phyloP scores from a whole-genome alignment of 2,329 filamentous ascomycete genomes.

The Kalaharituber pfeilii region DNA sequence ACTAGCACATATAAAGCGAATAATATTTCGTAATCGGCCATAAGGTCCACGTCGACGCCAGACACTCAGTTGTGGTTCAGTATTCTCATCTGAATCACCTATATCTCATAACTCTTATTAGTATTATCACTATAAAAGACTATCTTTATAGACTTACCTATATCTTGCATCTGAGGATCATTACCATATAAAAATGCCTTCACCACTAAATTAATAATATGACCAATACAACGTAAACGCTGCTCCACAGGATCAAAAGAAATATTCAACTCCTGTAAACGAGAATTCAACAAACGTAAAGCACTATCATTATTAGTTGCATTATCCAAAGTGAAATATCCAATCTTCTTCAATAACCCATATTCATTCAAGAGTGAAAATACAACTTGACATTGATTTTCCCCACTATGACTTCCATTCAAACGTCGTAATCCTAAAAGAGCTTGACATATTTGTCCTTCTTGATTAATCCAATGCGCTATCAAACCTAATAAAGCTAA shows the following conservation, averaged over 20 bases:
- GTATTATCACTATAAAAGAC: neutral
- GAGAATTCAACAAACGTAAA: neutral
- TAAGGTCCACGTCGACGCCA: neutral
- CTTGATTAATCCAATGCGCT: slow-evolving; percentile 1
- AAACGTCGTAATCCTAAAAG: slow-evolving; percentile 2
- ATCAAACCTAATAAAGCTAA: slow-evolving; percentile 2
- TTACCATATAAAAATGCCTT: slow-evolving; percentile 7
- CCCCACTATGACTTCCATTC: slow-evolving; percentile 4
- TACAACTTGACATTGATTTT: slow-evolving; percentile 4
- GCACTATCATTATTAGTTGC: slow-evolving; percentile 5
- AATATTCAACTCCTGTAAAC: neutral
- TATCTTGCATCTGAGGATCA: neutral
- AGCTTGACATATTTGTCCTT: neutral
- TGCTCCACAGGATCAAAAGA: neutral
- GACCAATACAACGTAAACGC: slow-evolving; percentile 6
- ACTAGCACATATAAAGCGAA: neutral
- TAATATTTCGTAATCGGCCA: neutral
- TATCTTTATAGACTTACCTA: neutral
- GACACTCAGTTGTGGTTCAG: neutral
- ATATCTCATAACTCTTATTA: neutral
- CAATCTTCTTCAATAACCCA: slow-evolving; percentile 1
- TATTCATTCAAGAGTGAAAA: slow-evolving; percentile 2
- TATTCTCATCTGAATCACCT: neutral
- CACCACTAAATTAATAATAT: slow-evolving; percentile 7
- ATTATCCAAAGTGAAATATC: slow-evolving; percentile 9